Evolutionary conservation across 768 basidiomycete species (phyloP).

Genomic region (Lepiota venenata): DNA sequence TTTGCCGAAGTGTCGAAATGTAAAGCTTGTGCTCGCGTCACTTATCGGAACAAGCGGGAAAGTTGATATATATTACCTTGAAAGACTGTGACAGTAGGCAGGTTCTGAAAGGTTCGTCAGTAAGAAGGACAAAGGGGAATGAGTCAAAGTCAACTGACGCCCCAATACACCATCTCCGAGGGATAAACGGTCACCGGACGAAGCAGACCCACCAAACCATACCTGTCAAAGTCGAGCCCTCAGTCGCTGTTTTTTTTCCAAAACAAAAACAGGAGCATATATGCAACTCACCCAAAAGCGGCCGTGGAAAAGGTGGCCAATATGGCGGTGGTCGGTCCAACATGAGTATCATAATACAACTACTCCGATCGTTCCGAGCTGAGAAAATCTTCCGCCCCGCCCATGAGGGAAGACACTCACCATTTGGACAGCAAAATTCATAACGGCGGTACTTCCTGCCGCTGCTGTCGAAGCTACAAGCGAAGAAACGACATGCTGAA

Average conservation of each 20-base stretch:
- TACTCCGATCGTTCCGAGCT: constrained; percentile 17
- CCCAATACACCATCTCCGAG: constrained; percentile 64
- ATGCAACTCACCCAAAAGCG: constrained; percentile 49
- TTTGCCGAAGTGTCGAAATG: constrained; percentile 45
- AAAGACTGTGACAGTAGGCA: constrained; percentile 58
- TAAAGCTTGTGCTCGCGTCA: constrained; percentile 24
- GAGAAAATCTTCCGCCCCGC: neutral
- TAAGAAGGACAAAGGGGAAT: neutral
- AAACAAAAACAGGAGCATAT: neutral
- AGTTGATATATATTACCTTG: constrained; percentile 35
- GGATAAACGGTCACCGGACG: constrained; percentile 59
- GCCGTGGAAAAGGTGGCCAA: constrained; percentile 63
- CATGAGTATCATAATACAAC: constrained; percentile 59
- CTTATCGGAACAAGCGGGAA: neutral
- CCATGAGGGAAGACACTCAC: constrained; percentile 24
- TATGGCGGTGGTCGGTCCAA: constrained; percentile 51
- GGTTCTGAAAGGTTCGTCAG: constrained; percentile 30
- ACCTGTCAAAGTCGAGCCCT: constrained; percentile 27
- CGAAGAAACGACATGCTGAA: constrained; percentile 54
- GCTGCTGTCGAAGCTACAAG: constrained; percentile 57
- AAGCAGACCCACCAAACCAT: constrained; percentile 56
- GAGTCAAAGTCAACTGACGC: constrained; percentile 26
- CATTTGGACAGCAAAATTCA: constrained; percentile 59
- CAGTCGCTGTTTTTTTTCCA: neutral
- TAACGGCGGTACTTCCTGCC: constrained; percentile 47